Evolutionary conservation across 139 green algal species (phyloP).

Genomic region (Desmodesmus armatus): DNA sequence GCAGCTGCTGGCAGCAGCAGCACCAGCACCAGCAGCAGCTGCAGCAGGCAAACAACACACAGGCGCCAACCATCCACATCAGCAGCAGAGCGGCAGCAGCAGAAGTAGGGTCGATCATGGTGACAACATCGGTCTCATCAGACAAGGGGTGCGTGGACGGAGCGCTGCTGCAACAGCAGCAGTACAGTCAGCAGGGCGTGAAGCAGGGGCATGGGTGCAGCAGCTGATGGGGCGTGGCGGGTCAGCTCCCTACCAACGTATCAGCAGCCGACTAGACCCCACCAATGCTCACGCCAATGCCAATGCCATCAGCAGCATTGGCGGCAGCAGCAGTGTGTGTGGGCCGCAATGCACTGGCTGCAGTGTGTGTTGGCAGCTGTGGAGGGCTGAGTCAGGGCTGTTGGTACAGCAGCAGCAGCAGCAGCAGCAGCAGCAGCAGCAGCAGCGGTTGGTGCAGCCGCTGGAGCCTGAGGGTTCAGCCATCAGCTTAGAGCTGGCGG

Average conservation of each 20-base stretch:
- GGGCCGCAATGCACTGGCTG: neutral
- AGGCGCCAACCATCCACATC: too few relatives aligned
- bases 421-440: constrained; percentile 11
- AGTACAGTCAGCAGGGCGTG: neutral
- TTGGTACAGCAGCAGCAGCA: neutral
- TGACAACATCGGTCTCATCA: too few relatives aligned
- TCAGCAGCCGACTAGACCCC: too few relatives aligned
- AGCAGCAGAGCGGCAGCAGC: too few relatives aligned
- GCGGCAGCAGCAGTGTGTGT: neutral
- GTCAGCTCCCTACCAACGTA: too few relatives aligned
- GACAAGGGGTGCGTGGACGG: too few relatives aligned
- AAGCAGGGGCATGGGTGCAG: neutral
- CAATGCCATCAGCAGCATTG: neutral
- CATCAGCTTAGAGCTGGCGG: constrained; percentile 51
- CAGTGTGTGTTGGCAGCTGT: neutral
- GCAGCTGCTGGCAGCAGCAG: neutral
- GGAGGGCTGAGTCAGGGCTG: neutral
- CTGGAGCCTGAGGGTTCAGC: neutral
- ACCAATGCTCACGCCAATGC: too few relatives aligned
- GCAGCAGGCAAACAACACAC: neutral
- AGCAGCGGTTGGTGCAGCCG: too few relatives aligned
- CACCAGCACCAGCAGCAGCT: constrained; percentile 21
- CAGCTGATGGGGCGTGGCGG: too few relatives aligned
- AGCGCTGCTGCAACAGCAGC: neutral
- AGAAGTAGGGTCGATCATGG: too few relatives aligned